A percentile compares a stretch with the other conserved stretches of the same genome.
Evolutionary conservation across 352 stramenopile genomes (phyloP).

Genomic region (Phytophthora citrophthora): DNA sequence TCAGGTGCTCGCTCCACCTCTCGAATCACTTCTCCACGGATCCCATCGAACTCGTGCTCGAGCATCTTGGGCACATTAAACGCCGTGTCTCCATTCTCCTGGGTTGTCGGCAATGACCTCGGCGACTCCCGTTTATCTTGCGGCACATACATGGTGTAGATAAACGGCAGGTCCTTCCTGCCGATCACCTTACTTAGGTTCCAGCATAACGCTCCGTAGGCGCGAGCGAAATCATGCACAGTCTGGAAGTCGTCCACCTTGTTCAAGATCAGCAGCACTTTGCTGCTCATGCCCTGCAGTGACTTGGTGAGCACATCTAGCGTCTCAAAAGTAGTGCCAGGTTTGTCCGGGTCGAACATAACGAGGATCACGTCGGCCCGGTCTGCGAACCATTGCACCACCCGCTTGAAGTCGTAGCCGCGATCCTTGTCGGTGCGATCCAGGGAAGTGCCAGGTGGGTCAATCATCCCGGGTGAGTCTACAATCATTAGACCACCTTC

Average conservation of each 20-base stretch:
- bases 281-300: conserved; percentile 77
- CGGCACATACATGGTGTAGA: conserved; percentile 91
- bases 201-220: conserved; percentile 88
- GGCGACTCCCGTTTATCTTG: conserved; percentile 50
- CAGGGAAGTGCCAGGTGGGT: conserved; percentile 67
- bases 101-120: conserved; percentile 12
- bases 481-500: conserved; percentile 86
- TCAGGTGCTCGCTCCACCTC: conserved; percentile 84
- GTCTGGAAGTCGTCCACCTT: conserved; percentile 90
- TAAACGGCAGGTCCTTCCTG: conserved; percentile 87
- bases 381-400: conserved; percentile 89
- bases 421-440: conserved; percentile 77
- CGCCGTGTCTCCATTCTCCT: conserved; percentile 18
- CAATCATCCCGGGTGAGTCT: conserved; percentile 89
- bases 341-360: conserved; percentile 92
- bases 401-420: conserved; percentile 88
- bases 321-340: conserved; percentile 88
- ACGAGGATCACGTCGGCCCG: conserved; percentile 87
- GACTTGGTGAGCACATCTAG: conserved; percentile 87
- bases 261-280: conserved; percentile 88
- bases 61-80: conserved; percentile 75
- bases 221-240: conserved; percentile 87
- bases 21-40: conserved; percentile 82
- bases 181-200: conserved; percentile 90
- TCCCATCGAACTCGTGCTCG: conserved; percentile 88